Evolutionary conservation across 2,329 filamentous ascomycete species (phyloP).

Genomic region (Furcasterigmium furcatum): DNA sequence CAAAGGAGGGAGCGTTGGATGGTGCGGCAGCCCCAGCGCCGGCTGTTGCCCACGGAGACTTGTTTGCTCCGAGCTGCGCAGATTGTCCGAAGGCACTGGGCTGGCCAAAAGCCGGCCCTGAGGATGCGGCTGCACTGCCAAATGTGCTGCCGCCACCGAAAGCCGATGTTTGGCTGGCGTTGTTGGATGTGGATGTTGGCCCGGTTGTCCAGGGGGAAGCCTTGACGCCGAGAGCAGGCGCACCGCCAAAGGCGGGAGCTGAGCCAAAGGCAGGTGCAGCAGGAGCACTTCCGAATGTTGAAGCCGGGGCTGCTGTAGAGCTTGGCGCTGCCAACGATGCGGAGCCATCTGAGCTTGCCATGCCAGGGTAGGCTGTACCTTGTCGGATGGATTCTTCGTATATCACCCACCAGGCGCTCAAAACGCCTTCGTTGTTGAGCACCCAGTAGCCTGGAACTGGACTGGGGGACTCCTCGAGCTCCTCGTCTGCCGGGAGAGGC

Average conservation of each 20-base stretch:
- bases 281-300: constrained; percentile 10
- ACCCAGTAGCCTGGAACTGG: constrained; percentile 83
- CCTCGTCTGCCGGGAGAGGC: constrained; percentile 72
- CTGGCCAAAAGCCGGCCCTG: constrained; percentile 45
- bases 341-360: constrained; percentile 46
- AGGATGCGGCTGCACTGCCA: constrained; percentile 29
- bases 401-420: constrained; percentile 87
- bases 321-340: constrained; percentile 20
- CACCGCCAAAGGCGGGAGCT: constrained; percentile 25
- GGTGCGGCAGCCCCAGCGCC: constrained; percentile 23
- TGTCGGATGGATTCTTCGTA: constrained; percentile 82
- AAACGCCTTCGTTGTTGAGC: constrained; percentile 82
- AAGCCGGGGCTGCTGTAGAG: constrained; percentile 20
- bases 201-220: constrained; percentile 46
- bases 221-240: constrained; percentile 46
- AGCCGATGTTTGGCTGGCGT: constrained; percentile 5
- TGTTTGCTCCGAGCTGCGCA: constrained; percentile 40
- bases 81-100: constrained; percentile 50
- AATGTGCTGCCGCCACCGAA: constrained; percentile 41
- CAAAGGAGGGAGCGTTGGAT: constrained; percentile 43
- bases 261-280: constrained; percentile 40
- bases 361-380: constrained; percentile 68
- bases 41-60: constrained; percentile 50
- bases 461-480: constrained; percentile 73
- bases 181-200: neutral